Base-by-base conservation (phyloP, 2,329 filamentous ascomycete species). In the Botryotinia calthae region DNA sequence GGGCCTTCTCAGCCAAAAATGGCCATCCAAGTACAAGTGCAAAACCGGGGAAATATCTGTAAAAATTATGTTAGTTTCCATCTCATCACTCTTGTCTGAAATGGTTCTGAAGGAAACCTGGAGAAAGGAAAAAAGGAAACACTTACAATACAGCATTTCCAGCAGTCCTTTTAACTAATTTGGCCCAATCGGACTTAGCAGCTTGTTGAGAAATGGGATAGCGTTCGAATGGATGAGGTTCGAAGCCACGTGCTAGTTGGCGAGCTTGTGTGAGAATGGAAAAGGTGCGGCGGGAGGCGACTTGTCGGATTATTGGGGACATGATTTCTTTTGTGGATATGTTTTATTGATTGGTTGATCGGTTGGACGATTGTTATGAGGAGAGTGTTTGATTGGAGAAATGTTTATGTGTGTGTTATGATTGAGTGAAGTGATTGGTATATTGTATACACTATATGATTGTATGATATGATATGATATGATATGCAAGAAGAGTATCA, bases 1-100 rank as follows among this genome's bases (percentile, higher is more conserved):
- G 8, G 8, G 56, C 16, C 40, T 71, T 61, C 68, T 73, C 68
- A 3, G 72, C 68, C 40, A 69, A 44, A 31, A 73, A 61, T n/a
- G 72, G 72, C 72, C 72, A 73, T 25, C 67, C 61, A 28, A 73
- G 68, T 10, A 73, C 59, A 22, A 73, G 0, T 34, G 72, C 72
- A 40, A 71, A 71, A 34, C 61, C 54, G 3, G 72, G 72, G 28
- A 73, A 71, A 37, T 54, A 73, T 28, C 72, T 73, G 61, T 62
- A 18, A 14, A 5, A 3, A 22, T 34, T 16, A 9, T 10, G 37
- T 72, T 62, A 70, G 64, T 34, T 20, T 51, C 16, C 1, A 12
- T 44, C 20, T 14, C 40, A 28, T 7, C 14, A 40, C 28, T 5
- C 14, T 9, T 46, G 2, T 40, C 6, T 2, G 25, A 54, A 7